phyloP scores from a whole-genome alignment of 345 rosid species.

The Syzygium grande region DNA sequence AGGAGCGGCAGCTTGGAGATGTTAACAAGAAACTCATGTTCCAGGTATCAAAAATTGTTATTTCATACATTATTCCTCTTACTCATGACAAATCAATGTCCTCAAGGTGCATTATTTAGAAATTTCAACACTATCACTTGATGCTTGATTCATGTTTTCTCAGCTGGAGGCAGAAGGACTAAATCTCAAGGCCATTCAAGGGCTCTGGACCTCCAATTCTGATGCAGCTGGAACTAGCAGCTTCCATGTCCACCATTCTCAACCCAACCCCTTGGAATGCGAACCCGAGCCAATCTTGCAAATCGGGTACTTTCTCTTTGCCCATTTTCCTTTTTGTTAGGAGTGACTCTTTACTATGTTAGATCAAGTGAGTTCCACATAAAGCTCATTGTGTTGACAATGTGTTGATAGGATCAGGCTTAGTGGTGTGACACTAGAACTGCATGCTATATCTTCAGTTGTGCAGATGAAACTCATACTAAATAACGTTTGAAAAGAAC shows the following conservation, averaged over 20 bases:
- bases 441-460: background rate
- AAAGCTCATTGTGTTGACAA: background rate
- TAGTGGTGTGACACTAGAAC: background rate
- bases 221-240: conserved; percentile 31
- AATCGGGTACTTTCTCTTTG: conserved; percentile 42
- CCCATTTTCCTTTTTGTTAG: background rate
- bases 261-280: conserved; percentile 35
- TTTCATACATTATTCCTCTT: background rate
- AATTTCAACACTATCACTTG: background rate
- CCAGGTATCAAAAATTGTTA: conserved; percentile 30
- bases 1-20: conserved; percentile 91
- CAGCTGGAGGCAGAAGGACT: conserved; percentile 72
- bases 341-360: background rate
- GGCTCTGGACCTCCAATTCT: conserved; percentile 37
- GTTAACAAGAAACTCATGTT: conserved; percentile 75
- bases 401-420: background rate
- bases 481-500: background rate
- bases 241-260: conserved; percentile 44
- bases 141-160: background rate
- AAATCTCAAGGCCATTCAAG: conserved; percentile 42
- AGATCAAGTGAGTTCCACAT: background rate
- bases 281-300: conserved; percentile 60
- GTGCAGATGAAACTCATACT: background rate
- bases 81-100: background rate
- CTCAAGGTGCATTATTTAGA: background rate